Evolutionary conservation across 2,329 filamentous ascomycete genomes (phyloP).

Genomic region (Huntiella moniliformis): DNA sequence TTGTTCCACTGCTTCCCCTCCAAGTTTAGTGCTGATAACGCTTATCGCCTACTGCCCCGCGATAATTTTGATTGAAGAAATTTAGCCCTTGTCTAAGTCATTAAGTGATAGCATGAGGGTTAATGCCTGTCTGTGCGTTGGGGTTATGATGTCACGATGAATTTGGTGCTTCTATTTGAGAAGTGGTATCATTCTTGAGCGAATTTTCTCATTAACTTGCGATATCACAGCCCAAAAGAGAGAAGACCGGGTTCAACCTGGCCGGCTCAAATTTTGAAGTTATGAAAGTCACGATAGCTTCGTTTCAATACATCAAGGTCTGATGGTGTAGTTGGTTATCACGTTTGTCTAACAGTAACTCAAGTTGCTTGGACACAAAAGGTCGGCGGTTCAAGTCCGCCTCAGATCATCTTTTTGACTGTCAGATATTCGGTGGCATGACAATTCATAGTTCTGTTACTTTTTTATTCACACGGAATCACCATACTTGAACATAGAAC

Average conservation of each 20-base stretch:
- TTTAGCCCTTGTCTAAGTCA: neutral
- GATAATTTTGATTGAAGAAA: neutral
- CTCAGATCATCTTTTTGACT: slow-evolving; percentile 11
- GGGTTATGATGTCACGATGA: no score
- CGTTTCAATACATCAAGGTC: neutral
- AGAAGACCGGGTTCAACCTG: no score
- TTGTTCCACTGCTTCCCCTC: slow-evolving; percentile 6
- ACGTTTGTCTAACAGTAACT: slow-evolving; percentile 8
- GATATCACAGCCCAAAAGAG: no score
- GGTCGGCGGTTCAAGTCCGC: slow-evolving; percentile 10
- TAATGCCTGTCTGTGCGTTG: neutral
- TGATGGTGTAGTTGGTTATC: slow-evolving; percentile 10
- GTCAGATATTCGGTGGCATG: no score
- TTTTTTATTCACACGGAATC: neutral
- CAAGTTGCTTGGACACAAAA: slow-evolving; percentile 7
- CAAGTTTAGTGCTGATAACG: slow-evolving; percentile 8
- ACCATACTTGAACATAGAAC: neutral
- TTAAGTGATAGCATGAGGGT: neutral
- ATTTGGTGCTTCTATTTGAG: no score
- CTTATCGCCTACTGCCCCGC: slow-evolving; percentile 11
- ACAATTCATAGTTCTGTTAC: neutral
- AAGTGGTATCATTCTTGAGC: no score
- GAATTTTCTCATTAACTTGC: no score
- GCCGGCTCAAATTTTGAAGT: no score
- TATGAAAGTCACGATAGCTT: no score